Conservation (phyloP, 306 rosid species). For the Cajanus cajan region DNA sequence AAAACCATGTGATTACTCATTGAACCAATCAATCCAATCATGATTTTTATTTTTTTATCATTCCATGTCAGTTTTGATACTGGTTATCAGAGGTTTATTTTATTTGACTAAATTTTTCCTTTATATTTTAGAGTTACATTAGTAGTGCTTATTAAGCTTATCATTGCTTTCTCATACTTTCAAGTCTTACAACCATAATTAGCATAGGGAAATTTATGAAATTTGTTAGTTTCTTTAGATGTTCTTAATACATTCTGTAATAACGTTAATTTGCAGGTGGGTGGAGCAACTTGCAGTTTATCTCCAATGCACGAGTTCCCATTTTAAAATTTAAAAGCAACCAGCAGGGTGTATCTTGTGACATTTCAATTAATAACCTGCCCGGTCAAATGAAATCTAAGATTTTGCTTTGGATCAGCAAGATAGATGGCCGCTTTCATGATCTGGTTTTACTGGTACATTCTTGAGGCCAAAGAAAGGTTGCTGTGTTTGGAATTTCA, state of each 20-base stretch:
- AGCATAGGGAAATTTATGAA: too few relatives aligned
- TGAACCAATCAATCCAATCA: not conserved
- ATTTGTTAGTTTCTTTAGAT: conserved; percentile 25
- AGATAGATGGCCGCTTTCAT: conserved; percentile 73
- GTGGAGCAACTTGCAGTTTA: conserved; percentile 49
- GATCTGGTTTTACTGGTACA: conserved; percentile 87
- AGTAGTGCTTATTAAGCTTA: conserved; percentile 9
- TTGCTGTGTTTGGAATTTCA: conserved; percentile 26
- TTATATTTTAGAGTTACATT: not conserved
- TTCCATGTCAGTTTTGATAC: not conserved
- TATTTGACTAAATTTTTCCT: conserved; percentile 1
- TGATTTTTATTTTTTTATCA: not conserved
- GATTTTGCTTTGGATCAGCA: conserved; percentile 66
- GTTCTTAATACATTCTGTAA: conserved; percentile 23
- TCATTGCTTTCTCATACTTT: conserved; percentile 11
- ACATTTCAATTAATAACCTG: conserved; percentile 83
- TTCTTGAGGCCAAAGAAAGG: conserved; percentile 30
- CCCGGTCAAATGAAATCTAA: conserved; percentile 77
- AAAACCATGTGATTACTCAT: conserved; percentile 15
- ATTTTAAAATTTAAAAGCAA: conserved; percentile 64
- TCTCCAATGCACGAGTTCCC: conserved; percentile 78
- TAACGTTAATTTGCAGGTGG: conserved; percentile 58
- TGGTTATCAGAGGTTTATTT: not conserved
- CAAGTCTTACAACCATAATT: too few relatives aligned
- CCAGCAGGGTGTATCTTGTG: conserved; percentile 69